Percentiles rank a stretch among this genome's conserved stretches.
Evolutionary conservation across 2,329 filamentous ascomycete genomes (phyloP).

Genomic region (Chaetomiaceae sp.): DNA sequence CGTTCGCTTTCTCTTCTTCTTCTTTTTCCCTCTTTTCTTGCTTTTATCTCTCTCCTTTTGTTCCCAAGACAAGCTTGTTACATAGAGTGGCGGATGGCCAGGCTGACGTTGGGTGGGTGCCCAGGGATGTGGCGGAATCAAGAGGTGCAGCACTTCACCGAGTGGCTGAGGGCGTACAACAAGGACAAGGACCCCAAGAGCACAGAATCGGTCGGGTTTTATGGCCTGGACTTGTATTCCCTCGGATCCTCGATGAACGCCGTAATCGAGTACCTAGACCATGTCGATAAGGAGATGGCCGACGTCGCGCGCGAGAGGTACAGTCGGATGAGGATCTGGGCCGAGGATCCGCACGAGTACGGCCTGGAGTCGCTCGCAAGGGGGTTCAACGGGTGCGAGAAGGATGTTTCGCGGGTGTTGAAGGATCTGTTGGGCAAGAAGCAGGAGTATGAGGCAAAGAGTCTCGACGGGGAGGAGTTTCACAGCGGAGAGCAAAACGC

Average conservation of each 20-base stretch:
- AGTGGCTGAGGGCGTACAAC: conserved; percentile 48
- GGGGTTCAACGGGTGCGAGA: conserved; percentile 44
- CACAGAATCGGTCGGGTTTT: conserved; percentile 36
- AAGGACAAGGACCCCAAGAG: conserved; percentile 13
- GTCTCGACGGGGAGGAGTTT: conserved; percentile 42
- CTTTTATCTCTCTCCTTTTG: no score
- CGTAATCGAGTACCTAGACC: conserved; percentile 46
- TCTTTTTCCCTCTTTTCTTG: no score
- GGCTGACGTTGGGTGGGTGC: no score
- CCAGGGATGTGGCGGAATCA: conserved; percentile 55
- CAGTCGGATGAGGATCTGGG: conserved; percentile 44
- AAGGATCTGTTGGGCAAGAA: conserved; percentile 40
- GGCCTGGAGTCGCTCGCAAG: conserved; percentile 37
- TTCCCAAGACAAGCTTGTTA: no score
- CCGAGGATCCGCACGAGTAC: conserved; percentile 46
- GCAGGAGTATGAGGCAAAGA: conserved; percentile 36
- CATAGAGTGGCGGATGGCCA: no score
- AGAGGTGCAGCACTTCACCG: conserved; percentile 47
- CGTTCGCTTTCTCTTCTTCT: no score
- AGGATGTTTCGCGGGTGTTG: conserved; percentile 42
- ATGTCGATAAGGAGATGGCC: conserved; percentile 40
- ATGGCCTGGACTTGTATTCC: conserved; percentile 50
- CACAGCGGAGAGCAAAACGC: conserved; percentile 49
- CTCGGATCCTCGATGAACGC: conserved; percentile 43
- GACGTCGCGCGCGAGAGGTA: conserved; percentile 43